Conservation (phyloP, 169 alveolate species). For the Condylostoma magnum region DNA sequence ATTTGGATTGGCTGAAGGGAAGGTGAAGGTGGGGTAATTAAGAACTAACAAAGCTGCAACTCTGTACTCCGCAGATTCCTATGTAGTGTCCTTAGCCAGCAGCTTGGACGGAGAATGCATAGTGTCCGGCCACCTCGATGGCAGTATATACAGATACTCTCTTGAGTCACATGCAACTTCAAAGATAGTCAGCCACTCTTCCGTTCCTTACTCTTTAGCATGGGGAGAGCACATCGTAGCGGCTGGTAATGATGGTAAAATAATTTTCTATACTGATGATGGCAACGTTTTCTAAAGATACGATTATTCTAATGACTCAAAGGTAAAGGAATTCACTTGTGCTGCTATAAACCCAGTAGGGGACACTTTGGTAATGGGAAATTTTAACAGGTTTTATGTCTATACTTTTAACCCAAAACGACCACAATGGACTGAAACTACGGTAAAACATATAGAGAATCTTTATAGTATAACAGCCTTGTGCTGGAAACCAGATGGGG, state of each 20-base stretch:
- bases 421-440: slow-evolving; percentile 82
- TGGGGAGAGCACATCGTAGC: slow-evolving; percentile 89
- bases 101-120: slow-evolving; percentile 85
- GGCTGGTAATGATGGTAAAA: slow-evolving; percentile 90
- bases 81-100: slow-evolving; percentile 81
- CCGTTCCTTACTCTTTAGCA: slow-evolving; percentile 81
- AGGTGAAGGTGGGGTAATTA: slow-evolving; percentile 83
- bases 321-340: slow-evolving; percentile 84
- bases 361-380: slow-evolving; percentile 89
- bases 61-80: slow-evolving; percentile 76
- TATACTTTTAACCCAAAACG: slow-evolving; percentile 75
- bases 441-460: slow-evolving; percentile 78
- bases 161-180: slow-evolving; percentile 63
- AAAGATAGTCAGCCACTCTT: slow-evolving; percentile 62
- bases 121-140: slow-evolving; percentile 90
- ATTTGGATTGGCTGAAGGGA: slow-evolving; percentile 93
- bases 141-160: slow-evolving; percentile 78
- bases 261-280: slow-evolving; percentile 79
- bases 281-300: slow-evolving; percentile 81
- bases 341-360: slow-evolving; percentile 87
- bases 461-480: slow-evolving; percentile 83
- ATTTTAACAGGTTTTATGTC: slow-evolving; percentile 85
- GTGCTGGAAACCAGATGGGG: slow-evolving; percentile 88
- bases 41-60: slow-evolving; percentile 65
- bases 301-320: slow-evolving; percentile 85